These are phyloP conservation scores for Xylariaceae sp. DNA, from an alignment of 2,329 filamentous ascomycete species.

Conservation along the genomic window DNA sequence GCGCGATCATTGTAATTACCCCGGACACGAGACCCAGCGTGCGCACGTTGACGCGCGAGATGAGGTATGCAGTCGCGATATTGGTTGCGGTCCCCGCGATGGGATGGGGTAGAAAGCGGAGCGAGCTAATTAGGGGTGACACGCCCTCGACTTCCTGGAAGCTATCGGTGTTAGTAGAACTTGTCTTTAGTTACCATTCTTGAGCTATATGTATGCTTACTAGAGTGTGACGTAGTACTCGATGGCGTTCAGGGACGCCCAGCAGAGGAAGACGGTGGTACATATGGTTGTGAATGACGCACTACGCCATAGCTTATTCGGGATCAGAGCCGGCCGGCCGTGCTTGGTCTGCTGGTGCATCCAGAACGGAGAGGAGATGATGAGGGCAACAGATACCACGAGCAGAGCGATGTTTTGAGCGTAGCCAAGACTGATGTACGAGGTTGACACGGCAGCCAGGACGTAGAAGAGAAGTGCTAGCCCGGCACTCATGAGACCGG, in stretches of 20 bases:
- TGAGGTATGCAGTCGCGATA: slow-evolving; percentile 50
- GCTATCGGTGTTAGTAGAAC: slow-evolving; percentile 2
- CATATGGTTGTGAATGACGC: slow-evolving; percentile 58
- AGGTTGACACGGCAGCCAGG: slow-evolving; percentile 48
- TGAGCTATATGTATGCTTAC: slow-evolving; percentile 33
- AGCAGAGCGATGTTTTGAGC: slow-evolving; percentile 50
- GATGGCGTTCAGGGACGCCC: slow-evolving; percentile 50
- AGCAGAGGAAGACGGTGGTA: slow-evolving; percentile 50
- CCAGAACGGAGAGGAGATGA: slow-evolving; percentile 56
- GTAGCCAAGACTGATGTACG: slow-evolving; percentile 44
- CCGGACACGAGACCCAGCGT: slow-evolving; percentile 48
- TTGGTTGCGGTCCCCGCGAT: slow-evolving; percentile 51
- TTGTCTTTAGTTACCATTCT: too few relatives aligned
- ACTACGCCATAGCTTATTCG: slow-evolving; percentile 63
- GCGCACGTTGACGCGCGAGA: slow-evolving; percentile 46
- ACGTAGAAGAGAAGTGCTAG: slow-evolving; percentile 52
- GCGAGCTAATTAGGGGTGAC: slow-evolving; percentile 43
- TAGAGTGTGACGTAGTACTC: slow-evolving; percentile 51
- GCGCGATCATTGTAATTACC: slow-evolving; percentile 52
- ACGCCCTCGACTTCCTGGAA: slow-evolving; percentile 51
- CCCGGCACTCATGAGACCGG: slow-evolving; percentile 45
- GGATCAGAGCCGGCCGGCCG: slow-evolving; percentile 53
- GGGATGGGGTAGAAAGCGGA: slow-evolving; percentile 52
- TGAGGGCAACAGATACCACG: slow-evolving; percentile 45
- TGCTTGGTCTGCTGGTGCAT: slow-evolving; percentile 20